Evolutionary conservation across 2,329 filamentous ascomycete genomes (phyloP), one percentile per base, ranked within the genome.

Genomic region (Penicillium corylophilum): DNA sequence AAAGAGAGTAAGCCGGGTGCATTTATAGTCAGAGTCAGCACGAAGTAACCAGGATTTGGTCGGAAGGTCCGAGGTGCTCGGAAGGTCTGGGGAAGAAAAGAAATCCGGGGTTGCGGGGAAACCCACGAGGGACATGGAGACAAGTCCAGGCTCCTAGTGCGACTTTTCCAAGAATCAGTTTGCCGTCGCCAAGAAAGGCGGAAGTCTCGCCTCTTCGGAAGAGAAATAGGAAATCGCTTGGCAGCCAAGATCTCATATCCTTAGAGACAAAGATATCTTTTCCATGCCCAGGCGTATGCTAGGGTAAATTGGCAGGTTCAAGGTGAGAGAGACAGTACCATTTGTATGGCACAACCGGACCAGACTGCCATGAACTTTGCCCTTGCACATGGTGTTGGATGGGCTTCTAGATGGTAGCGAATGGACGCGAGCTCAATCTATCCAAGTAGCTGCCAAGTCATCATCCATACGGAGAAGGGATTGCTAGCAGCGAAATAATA

Each of bases 111-210:
- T 53, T 48, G 45, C 41, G 54, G 51, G 52, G 50, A 31, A 46
- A 46, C 15, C 20, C 38, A 26, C 13, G 18, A 15, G 12, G 5
- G n/a, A 7, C 28, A 26, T 8, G 42, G 43, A 28, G 41, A 26
- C n/a, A 36, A 10, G 29, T 5, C 15, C 31, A 48, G 44, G 40
- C 44, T 42, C 16, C 45, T 44, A 13, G 8, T 24, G 24, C 23
- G 12, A 36, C 13, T 22, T 22, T 9, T 7, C 22, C 15, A 8
- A 33, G 24, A 20, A 26, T 36, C 35, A 38, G 50, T 46, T 38
- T 55, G 55, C 55, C 53, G 49, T 22, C 44, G 53, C 55, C 53
- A 56, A 51, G 43, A 41, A 23, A 20, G 13, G 16, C 42, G 8
- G 22, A 16, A 13, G 44, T 39, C 42, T 40, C 23, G 24, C 26